Percentiles rank a stretch among this genome's conserved stretches.
These are phyloP conservation scores for Paulownia fortunei DNA, from an alignment of 257 asterid genomes.

Conservation along the genomic window DNA sequence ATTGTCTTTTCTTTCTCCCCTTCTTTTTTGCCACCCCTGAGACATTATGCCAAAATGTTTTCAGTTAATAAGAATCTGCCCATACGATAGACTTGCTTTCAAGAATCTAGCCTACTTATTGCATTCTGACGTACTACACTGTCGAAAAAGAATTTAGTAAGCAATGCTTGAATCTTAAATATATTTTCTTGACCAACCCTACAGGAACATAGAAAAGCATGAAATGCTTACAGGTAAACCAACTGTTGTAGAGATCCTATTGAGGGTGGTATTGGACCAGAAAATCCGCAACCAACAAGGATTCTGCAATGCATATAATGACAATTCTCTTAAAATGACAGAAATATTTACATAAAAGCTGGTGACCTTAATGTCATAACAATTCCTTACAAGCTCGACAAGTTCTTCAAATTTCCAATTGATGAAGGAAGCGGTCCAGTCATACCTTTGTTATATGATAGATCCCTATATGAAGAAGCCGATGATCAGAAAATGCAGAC, in stretches of 20 bases:
- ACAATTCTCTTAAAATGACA: not conserved
- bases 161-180: not conserved
- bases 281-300: constrained; percentile 81
- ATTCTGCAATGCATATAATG: constrained; percentile 52
- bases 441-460: constrained; percentile 74
- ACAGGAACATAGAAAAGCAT: not conserved
- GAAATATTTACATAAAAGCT: constrained; percentile 1
- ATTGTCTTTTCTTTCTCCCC: not conserved
- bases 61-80: no score
- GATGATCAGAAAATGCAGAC: constrained; percentile 3
- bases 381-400: constrained; percentile 76
- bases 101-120: no score
- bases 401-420: constrained; percentile 65
- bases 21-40: no score
- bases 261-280: constrained; percentile 68
- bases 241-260: constrained; percentile 72
- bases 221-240: constrained; percentile 66
- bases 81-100: no score
- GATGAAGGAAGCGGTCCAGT: constrained; percentile 67
- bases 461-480: constrained; percentile 60
- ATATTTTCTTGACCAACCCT: not conserved
- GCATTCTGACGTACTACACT: no score
- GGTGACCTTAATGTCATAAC: not conserved
- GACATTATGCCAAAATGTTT: no score
- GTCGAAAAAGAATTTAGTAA: no score